Base-by-base conservation (phyloP, 345 rosid species). In the Cardamine occulta region DNA sequence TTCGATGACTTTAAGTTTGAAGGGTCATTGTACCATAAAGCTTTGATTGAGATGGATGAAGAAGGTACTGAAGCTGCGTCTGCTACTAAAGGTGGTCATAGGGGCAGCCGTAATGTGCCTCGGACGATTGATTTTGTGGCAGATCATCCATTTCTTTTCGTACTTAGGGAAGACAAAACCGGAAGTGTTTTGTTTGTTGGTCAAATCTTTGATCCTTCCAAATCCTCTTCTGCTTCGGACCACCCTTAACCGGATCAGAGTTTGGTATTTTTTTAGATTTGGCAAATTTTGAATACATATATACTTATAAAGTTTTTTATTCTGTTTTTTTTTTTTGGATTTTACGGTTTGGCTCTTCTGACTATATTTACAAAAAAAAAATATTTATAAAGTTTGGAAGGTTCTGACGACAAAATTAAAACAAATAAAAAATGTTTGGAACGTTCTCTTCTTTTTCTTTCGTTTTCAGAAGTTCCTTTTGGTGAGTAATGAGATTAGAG, bases 91-190 rank as follows among this genome's bases (percentile, higher is more conserved):
- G 42, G 42, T 37, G 31, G 31, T 28, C 5, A 0, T 37, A 37
- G 44, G 15, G 44, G 47, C 47, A 1, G 6, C 0, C n/a, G n/a
- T 42, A 6, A n/a, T 6, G 19, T 45, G 18, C 49, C 49, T 6
- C 18, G 2, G 6, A 14, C 8, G 17, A 14, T 13, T 14, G 32
- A 42, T 45, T 67, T 51, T 23, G 47, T 67, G 34, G 72, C 72
- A 1, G 48, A 53, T 55, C 73, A 68, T 53, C 63, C 73, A 26
- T 68, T 68, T 39, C 5, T 53, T 4, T 68, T 68, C 49, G n/a
- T 68, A 13, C 53, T 68, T 53, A 53, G 73, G 26, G 73, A 68
- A 53, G 51, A 68, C 24, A n/a, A 3, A 7, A 51, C 48, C 13
- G 61, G 49, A 34, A 39, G 23, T 1, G 21, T 52, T 68, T 28